Conservation (phyloP, 306 rosid species). For the Canavalia ensiformis region DNA sequence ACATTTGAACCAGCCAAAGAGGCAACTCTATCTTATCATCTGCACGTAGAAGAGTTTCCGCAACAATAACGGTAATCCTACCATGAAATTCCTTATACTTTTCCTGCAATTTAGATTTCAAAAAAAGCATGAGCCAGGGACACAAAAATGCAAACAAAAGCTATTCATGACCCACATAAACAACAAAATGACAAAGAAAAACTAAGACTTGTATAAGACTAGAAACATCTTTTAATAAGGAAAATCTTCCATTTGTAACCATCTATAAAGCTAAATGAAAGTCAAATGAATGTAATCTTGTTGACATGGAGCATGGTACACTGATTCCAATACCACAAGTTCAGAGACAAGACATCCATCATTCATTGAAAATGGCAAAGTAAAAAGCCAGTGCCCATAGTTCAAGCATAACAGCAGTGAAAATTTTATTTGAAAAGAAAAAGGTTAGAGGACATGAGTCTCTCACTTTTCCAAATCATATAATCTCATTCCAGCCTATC, state of each 20-base stretch:
- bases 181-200: background rate
- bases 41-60: constrained; percentile 83
- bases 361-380: constrained; percentile 18
- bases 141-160: constrained; percentile 1
- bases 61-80: constrained; percentile 85
- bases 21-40: constrained; percentile 93
- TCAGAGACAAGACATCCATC: background rate
- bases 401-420: background rate
- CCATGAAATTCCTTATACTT: constrained; percentile 79
- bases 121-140: constrained; percentile 14
- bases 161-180: background rate
- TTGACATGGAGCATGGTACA: background rate
- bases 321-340: constrained; percentile 14
- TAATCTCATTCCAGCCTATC: background rate
- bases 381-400: background rate
- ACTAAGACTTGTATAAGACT: background rate
- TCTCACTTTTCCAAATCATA: background rate
- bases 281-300: constrained; percentile 26
- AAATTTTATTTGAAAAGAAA: no score
- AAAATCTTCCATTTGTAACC: background rate
- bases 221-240: constrained; percentile 16
- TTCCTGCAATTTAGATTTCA: constrained; percentile 63
- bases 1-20: constrained; percentile 88
- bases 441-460: background rate
- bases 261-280: constrained; percentile 33